These are phyloP conservation scores for Neurospora intermedia DNA, from an alignment of 495 filamentous ascomycete species.

Conservation along the genomic window DNA sequence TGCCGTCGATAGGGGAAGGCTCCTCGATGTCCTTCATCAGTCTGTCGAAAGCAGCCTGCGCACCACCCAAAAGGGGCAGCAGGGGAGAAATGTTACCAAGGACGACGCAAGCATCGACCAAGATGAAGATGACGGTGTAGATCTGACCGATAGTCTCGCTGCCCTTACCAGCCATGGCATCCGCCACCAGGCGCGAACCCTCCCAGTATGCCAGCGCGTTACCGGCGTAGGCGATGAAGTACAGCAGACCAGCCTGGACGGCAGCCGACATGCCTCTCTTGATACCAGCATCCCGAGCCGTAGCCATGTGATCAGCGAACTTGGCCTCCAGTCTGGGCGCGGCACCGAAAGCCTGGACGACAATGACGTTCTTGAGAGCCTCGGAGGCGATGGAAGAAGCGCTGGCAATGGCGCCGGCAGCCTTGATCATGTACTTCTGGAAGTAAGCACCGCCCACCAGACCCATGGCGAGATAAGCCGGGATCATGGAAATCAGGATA, in stretches of 20 bases:
- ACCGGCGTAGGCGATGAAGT: conserved; percentile 70
- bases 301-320: conserved; percentile 58
- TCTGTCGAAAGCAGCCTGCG: conserved; percentile 70
- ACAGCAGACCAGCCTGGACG: conserved; percentile 66
- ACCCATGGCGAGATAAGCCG: conserved; percentile 53
- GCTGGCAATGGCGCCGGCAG: conserved; percentile 38
- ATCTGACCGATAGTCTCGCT: conserved; percentile 14
- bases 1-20: conserved; percentile 62
- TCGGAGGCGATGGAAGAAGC: conserved; percentile 69
- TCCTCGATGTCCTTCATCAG: conserved; percentile 84
- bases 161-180: conserved; percentile 38
- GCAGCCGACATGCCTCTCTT: conserved; percentile 58
- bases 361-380: conserved; percentile 77
- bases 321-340: conserved; percentile 70
- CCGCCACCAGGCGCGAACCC: conserved; percentile 65
- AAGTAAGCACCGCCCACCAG: conserved; percentile 47
- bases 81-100: conserved; percentile 79
- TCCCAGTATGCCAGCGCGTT: conserved; percentile 93
- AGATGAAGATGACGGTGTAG: conserved; percentile 21
- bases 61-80: conserved; percentile 58
- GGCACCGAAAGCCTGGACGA: conserved; percentile 77
- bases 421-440: conserved; percentile 41
- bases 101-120: conserved; percentile 38
- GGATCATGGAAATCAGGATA: conserved; percentile 48
- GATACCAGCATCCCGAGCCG: conserved; percentile 62